Percentiles rank a stretch among this genome's conserved stretches.
Evolutionary conservation across 352 stramenopile species (phyloP).

Genomic region (Pythium vanterpoolii): DNA sequence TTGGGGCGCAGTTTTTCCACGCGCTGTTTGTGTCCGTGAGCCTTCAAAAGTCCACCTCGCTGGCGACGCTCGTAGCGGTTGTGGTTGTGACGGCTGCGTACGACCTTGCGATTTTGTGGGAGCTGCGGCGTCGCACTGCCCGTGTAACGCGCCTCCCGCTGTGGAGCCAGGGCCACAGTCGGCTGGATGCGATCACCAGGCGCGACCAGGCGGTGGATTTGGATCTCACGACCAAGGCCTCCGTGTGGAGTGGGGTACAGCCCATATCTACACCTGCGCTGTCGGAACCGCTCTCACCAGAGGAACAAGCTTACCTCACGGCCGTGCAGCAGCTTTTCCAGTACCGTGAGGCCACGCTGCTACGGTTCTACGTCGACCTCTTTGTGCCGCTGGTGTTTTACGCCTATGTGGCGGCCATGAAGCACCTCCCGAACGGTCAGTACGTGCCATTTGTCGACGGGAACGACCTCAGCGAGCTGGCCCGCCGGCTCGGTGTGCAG

Average conservation of each 20-base stretch:
- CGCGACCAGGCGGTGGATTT: not conserved
- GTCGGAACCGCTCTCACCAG: not conserved
- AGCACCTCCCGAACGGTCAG: not conserved
- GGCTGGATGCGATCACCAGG: not conserved
- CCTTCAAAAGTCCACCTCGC: constrained; percentile 6
- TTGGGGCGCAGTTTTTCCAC: constrained; percentile 13
- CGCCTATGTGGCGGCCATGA: not conserved
- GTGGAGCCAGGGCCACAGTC: not conserved
- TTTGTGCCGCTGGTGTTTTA: constrained; percentile 10
- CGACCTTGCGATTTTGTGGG: not conserved
- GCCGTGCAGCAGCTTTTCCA: not conserved
- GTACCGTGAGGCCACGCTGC: constrained; percentile 2
- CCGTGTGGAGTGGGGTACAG: not conserved
- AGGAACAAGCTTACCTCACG: not conserved
- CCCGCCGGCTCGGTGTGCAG: not conserved
- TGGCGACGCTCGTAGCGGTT: not conserved
- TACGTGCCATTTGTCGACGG: not conserved
- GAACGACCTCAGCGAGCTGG: not conserved
- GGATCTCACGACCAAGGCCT: not conserved
- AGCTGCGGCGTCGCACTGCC: not conserved
- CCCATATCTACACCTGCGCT: not conserved
- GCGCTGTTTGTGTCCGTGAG: constrained; percentile 7
- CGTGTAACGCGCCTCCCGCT: not conserved
- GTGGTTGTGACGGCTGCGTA: not conserved
- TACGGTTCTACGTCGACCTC: constrained; percentile 13